Conservation (phyloP, 176 grass and related monocot species). For the Hordeum vulgare region MorexV3_pseudomolecules_assembly NC_058520.1:376566086-376566585, state of each 20-base stretch:
- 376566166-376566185: not conserved
- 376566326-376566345: not conserved
- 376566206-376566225: constrained; percentile 10
- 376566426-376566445: not conserved
- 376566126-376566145: constrained; percentile 60
- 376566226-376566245: not conserved
- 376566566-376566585: constrained; percentile 1
- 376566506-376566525: not conserved
- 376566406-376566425: not conserved
- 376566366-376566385: not conserved
- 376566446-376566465: not conserved
- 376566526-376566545: no score
- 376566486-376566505: not conserved
- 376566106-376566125: constrained; percentile 72
- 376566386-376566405: constrained; percentile 10
- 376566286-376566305: not conserved
- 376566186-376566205: not conserved
- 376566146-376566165: not conserved
- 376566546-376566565: not conserved
- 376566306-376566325: not conserved
- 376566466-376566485: not conserved
- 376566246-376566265: not conserved
- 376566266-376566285: not conserved
- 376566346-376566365: not conserved
- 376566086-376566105: constrained; percentile 50